Evolutionary conservation across 2,329 filamentous ascomycete genomes (phyloP), one percentile per base, ranked within the genome.

Genomic region (Pleomassaria siparia): DNA sequence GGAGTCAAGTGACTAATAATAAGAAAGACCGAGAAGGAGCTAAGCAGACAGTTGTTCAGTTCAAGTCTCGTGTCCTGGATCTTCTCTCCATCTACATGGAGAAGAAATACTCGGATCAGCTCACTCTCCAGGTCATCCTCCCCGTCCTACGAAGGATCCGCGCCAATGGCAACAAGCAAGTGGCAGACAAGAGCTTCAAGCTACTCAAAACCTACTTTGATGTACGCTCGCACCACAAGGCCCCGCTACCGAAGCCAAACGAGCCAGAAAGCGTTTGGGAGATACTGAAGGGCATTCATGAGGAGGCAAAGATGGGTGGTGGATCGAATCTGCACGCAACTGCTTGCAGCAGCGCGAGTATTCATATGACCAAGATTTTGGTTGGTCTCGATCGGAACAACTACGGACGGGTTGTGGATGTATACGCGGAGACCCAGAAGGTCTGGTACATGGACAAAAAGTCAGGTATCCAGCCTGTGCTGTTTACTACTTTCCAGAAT

Each of bases 21-120:
- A 94, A 91, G 74, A 88, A 91, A 71, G 86, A 94, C 64, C 87
- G 88, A 61, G 89, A 89, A 65, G 87, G 92, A 50, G 91, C 92
- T 45, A 94, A 89, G 66, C 88, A 92, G 58, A 90, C 85, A 16
- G 89, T 97, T 64, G 76, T 95, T 62, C 91, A 92, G 72, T 96
- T 99, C 80, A 99, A 99, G 76, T 89, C 89, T 70, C 88, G 91
- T 33, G 87, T 96, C 5, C 81, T 97, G 4, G 94, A 97, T 64
- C 80, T 97, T 1, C 78, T 97, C 10, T 83, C 87, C 50, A 87
- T 94, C 54, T 97, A 90, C 70, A 79, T 94, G 54, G 91, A 88
- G 69, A 86, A 87, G 58, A 86, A 94, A 71, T 82, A 87, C 46
- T 79, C 79, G 18, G 87, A 84, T 59, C 72, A 80, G 1, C 74